A percentile compares a stretch with the other conserved stretches of the same genome.
Evolutionary conservation across 148 eudicot genomes (phyloP).

Genomic region (Chenopodium berlandieri): DNA sequence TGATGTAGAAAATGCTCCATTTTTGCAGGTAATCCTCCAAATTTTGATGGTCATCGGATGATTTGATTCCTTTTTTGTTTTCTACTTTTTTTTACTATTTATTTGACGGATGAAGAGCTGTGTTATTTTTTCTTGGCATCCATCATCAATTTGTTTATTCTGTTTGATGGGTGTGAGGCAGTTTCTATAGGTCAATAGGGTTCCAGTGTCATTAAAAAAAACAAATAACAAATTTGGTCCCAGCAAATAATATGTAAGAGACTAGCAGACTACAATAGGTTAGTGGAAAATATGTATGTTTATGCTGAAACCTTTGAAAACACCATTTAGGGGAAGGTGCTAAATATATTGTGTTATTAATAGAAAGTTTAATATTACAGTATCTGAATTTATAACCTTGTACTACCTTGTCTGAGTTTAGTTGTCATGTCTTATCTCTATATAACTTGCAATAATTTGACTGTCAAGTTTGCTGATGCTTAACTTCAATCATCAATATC

Average conservation of each 20-base stretch:
- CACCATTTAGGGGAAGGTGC: too few relatives aligned
- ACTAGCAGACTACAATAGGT: background rate
- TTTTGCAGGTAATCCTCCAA: slow-evolving; percentile 54
- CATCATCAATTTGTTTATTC: background rate
- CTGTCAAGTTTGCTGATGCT: too few relatives aligned
- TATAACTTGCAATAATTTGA: too few relatives aligned
- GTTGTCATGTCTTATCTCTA: too few relatives aligned
- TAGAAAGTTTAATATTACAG: too few relatives aligned
- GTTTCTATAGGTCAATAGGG: background rate
- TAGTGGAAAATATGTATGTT: background rate
- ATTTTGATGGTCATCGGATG: background rate
- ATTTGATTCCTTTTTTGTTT: background rate
- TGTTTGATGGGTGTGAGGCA: background rate
- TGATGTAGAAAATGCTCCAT: slow-evolving; percentile 67
- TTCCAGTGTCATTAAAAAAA: too few relatives aligned
- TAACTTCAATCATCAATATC: too few relatives aligned
- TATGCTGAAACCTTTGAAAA: too few relatives aligned
- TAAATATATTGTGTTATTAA: too few relatives aligned
- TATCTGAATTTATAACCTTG: too few relatives aligned
- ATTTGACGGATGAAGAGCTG: background rate
- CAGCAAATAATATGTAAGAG: background rate
- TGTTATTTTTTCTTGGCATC: background rate
- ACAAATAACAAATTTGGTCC: background rate
- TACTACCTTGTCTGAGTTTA: too few relatives aligned
- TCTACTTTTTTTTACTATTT: background rate